A percentile compares a stretch with the other conserved stretches of the same genome.
These are phyloP conservation scores for Cordyceps pruinosa DNA, from an alignment of 2,329 filamentous ascomycete genomes.

Conservation along the genomic window DNA sequence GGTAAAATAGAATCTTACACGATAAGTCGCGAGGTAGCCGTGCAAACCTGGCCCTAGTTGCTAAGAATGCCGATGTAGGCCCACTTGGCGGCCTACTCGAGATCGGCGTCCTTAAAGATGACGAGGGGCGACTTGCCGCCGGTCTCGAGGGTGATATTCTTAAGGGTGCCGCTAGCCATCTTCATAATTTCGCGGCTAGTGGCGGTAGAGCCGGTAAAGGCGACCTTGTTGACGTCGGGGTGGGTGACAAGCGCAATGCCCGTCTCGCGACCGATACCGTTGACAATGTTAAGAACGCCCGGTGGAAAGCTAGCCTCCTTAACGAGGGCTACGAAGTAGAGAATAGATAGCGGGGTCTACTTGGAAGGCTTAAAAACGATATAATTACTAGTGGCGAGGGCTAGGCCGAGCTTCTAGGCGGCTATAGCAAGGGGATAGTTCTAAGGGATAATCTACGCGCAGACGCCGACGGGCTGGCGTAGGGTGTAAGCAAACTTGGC, in stretches of 20 bases:
- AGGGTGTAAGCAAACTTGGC: conserved; percentile 70
- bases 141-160: conserved; percentile 61
- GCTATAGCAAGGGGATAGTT: conserved; percentile 51
- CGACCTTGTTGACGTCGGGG: conserved; percentile 65
- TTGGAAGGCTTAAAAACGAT: conserved; percentile 60
- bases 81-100: conserved; percentile 61
- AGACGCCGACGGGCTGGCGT: conserved; percentile 70
- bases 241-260: conserved; percentile 64
- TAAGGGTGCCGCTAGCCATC: conserved; percentile 57
- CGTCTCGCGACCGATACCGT: conserved; percentile 61
- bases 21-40: conserved; percentile 56
- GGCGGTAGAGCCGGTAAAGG: conserved; percentile 69
- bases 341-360: conserved; percentile 58
- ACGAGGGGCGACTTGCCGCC: conserved; percentile 60
- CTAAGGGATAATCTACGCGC: conserved; percentile 68
- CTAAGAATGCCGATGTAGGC: conserved; percentile 45
- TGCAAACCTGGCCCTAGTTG: conserved; percentile 60
- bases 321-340: conserved; percentile 60
- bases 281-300: conserved; percentile 70
- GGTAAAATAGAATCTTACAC: conserved; percentile 57
- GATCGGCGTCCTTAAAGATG: conserved; percentile 58
- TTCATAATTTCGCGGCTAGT: conserved; percentile 74
- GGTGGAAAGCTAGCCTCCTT: conserved; percentile 70
- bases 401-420: conserved; percentile 69
- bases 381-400: conserved; percentile 57